A percentile compares a stretch with the other conserved stretches of the same genome.
Evolutionary conservation across 2,329 filamentous ascomycete species (phyloP).

Genomic region (Lasiodiplodia sp.): DNA sequence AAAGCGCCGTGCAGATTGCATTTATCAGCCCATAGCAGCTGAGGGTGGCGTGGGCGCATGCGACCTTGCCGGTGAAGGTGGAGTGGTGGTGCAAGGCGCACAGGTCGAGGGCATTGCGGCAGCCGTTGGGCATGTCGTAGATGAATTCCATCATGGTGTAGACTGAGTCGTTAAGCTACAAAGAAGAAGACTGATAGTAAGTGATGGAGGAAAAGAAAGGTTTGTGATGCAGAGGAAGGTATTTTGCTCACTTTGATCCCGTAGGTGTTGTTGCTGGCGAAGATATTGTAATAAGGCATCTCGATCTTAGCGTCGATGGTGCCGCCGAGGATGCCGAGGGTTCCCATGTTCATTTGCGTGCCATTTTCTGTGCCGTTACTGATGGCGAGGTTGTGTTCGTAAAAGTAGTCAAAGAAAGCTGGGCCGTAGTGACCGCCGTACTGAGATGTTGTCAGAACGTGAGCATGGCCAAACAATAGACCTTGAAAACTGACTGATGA

Average conservation of each 20-base stretch:
- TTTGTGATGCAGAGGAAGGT: background rate
- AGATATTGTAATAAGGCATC: conserved; percentile 55
- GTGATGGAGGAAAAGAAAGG: background rate
- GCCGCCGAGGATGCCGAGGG: conserved; percentile 63
- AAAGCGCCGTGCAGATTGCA: too few species aligned
- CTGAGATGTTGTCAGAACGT: conserved; percentile 17
- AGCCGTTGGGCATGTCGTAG: conserved; percentile 58
- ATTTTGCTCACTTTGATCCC: conserved; percentile 47
- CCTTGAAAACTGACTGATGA: conserved; percentile 38
- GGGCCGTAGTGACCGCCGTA: conserved; percentile 60
- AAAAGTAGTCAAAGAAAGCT: conserved; percentile 64
- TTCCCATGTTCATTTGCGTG: conserved; percentile 61
- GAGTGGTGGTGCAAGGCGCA: conserved; percentile 54
- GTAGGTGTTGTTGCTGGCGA: conserved; percentile 64
- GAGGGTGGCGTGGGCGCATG: conserved; percentile 39
- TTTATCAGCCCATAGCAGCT: too few species aligned
- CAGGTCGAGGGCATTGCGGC: conserved; percentile 57
- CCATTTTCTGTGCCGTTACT: conserved; percentile 56
- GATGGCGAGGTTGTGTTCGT: conserved; percentile 63
- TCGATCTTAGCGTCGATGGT: conserved; percentile 60
- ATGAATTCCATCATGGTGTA: conserved; percentile 55
- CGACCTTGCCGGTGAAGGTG: conserved; percentile 5
- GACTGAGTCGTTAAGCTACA: conserved; percentile 52
- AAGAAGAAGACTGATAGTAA: background rate
- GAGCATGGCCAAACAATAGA: background rate